Evolutionary conservation across 768 basidiomycete species (phyloP).

Genomic region (Pholiota microspora): DNA sequence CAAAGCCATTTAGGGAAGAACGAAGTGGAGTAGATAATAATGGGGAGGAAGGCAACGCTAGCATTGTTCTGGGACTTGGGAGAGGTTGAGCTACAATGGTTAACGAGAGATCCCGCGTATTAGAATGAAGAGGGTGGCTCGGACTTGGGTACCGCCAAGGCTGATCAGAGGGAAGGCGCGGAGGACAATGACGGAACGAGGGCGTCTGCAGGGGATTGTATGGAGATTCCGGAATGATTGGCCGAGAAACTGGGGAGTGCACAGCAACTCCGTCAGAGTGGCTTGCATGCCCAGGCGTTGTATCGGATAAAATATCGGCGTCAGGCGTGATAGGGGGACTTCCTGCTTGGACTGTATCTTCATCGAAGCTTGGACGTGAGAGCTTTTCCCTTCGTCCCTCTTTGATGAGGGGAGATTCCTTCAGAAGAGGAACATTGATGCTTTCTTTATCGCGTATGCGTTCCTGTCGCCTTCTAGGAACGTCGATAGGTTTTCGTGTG

Average conservation of each 20-base stretch:
- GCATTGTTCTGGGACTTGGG: constrained; percentile 39
- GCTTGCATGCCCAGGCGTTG: constrained; percentile 19
- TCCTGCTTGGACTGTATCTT: constrained; percentile 20
- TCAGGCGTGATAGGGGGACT: constrained; percentile 39
- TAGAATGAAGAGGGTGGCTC: constrained; percentile 72
- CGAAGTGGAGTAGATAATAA: constrained; percentile 20
- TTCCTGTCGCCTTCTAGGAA: constrained; percentile 19
- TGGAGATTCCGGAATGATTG: constrained; percentile 61
- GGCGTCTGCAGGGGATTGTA: constrained; percentile 76
- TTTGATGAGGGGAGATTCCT: neutral
- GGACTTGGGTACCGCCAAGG: constrained; percentile 83
- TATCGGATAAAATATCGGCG: constrained; percentile 28
- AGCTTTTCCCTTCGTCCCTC: constrained; percentile 19
- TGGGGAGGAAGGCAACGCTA: constrained; percentile 34
- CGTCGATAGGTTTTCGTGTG: constrained; percentile 26
- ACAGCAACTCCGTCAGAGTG: constrained; percentile 18
- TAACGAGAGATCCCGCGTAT: constrained; percentile 60
- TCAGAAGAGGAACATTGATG: neutral
- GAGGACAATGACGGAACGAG: constrained; percentile 75
- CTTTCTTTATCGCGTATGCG: constrained; percentile 20
- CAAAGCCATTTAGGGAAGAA: constrained; percentile 12
- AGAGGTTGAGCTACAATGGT: constrained; percentile 58
- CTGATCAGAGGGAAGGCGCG: constrained; percentile 72
- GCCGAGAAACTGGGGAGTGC: constrained; percentile 28
- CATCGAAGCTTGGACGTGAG: too few species aligned